Percentiles rank a stretch among this genome's conserved stretches.
These are phyloP conservation scores for Ceratocystis cubensis DNA, from an alignment of 2,329 filamentous ascomycete species.

Conservation along the genomic window DNA sequence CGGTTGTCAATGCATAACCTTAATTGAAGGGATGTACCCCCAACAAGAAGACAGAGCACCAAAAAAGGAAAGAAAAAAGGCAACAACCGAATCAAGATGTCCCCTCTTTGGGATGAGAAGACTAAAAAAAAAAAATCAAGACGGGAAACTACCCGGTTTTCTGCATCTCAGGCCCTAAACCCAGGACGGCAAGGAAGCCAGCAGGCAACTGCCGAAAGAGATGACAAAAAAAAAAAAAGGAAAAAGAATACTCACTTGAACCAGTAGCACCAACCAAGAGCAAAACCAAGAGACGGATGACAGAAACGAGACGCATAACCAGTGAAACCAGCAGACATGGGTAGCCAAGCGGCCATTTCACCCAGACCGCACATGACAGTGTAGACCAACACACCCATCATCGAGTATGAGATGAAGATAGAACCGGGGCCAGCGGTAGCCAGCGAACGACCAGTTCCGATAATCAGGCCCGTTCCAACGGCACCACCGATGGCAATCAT, in stretches of 20 bases:
- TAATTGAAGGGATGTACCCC: not conserved
- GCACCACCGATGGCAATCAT: slow-evolving; percentile 62
- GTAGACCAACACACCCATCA: slow-evolving; percentile 61
- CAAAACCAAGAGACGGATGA: slow-evolving; percentile 69
- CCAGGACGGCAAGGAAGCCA: not conserved
- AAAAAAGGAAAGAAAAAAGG: not conserved
- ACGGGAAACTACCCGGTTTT: not conserved
- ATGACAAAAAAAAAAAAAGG: not conserved
- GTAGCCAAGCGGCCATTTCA: slow-evolving; percentile 76
- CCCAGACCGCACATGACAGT: slow-evolving; percentile 71
- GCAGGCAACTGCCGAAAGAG: not conserved
- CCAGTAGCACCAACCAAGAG: slow-evolving; percentile 54
- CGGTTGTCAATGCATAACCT: slow-evolving; percentile 2
- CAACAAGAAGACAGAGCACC: no score
- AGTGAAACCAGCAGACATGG: slow-evolving; percentile 65
- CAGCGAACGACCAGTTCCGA: slow-evolving; percentile 49
- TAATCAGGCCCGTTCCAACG: slow-evolving; percentile 61
- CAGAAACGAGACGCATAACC: slow-evolving; percentile 69
- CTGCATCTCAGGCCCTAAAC: not conserved
- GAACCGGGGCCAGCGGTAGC: slow-evolving; percentile 47
- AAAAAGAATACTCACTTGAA: slow-evolving; percentile 26
- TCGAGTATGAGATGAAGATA: slow-evolving; percentile 57
- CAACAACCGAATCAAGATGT: not conserved
- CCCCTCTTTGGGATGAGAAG: no score
- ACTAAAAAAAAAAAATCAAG: no score